Conservation (phyloP, 2,329 filamentous ascomycete species). For the Scedosporium minutisporum region DNA sequence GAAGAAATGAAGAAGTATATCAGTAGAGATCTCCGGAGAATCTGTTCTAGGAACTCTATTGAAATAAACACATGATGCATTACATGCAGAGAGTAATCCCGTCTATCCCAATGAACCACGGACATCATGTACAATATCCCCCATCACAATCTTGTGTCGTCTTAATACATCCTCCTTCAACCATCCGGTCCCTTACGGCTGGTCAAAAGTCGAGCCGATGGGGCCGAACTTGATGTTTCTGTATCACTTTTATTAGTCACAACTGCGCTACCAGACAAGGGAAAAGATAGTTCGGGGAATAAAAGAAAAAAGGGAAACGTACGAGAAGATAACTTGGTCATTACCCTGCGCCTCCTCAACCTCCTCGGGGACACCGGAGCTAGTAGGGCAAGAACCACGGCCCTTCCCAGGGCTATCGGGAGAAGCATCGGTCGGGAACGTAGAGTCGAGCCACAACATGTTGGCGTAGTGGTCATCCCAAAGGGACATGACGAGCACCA, state of each 20-base stretch:
- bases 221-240: slow-evolving; percentile 36
- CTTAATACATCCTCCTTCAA: not conserved
- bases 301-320: not conserved
- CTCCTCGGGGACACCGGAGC: slow-evolving; percentile 15
- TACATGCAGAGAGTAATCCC: not conserved
- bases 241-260: not conserved
- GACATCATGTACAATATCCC: not conserved
- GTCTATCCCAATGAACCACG: not conserved
- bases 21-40: not conserved
- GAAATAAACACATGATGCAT: not conserved
- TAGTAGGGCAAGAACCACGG: slow-evolving; percentile 15
- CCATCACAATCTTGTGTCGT: not conserved
- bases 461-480: slow-evolving; percentile 59
- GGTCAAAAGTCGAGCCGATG: slow-evolving; percentile 31
- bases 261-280: not conserved
- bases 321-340: not conserved
- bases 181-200: not conserved
- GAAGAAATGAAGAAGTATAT: not conserved
- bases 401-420: slow-evolving; percentile 14
- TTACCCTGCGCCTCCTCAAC: slow-evolving; percentile 9
- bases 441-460: slow-evolving; percentile 69
- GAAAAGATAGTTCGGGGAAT: not conserved
- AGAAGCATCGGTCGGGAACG: slow-evolving; percentile 36
- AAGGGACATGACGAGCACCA: slow-evolving; percentile 40
- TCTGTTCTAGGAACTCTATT: not conserved